These are phyloP conservation scores for Geranomyces variabilis DNA, from an alignment of 192 early-diverging fungal species.

Conservation along the genomic window DNA sequence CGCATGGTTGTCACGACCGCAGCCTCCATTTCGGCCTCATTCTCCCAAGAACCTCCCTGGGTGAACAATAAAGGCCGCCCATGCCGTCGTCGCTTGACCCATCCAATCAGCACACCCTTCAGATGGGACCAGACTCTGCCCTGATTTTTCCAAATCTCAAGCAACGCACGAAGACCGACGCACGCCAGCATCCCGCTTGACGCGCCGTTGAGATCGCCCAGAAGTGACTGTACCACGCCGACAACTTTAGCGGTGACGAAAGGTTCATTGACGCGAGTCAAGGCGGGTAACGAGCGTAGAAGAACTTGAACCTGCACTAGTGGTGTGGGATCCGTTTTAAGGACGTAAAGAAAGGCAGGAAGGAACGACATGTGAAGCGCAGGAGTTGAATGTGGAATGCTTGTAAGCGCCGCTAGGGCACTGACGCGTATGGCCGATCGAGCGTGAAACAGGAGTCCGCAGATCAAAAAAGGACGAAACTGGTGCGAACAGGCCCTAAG, in stretches of 20 bases:
- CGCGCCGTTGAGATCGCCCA: conserved; percentile 4
- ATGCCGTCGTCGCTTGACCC: conserved; percentile 23
- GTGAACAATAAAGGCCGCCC: conserved; percentile 14
- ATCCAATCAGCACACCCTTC: conserved; percentile 17
- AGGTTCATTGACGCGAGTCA: conserved; percentile 11
- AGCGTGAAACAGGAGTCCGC: conserved; percentile 17
- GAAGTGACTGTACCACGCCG: conserved; percentile 24
- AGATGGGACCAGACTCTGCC: conserved; percentile 29
- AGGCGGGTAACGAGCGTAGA: conserved; percentile 17
- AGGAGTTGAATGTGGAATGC: neutral
- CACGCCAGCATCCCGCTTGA: neutral
- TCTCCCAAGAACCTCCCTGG: conserved; percentile 5
- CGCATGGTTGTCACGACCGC: conserved; percentile 6
- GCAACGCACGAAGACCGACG: conserved; percentile 21
- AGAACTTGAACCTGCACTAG: conserved; percentile 27
- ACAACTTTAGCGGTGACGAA: conserved; percentile 31
- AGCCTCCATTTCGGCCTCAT: conserved; percentile 32
- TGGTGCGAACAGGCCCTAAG: too few relatives aligned
- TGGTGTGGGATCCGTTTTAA: conserved; percentile 23
- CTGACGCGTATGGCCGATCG: neutral
- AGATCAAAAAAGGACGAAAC: neutral
- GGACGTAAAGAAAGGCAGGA: conserved; percentile 30
- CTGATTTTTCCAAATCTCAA: conserved; percentile 31
- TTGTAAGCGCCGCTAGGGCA: conserved; percentile 12
- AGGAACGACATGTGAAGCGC: conserved; percentile 16